Evolutionary conservation across 257 asterid genomes (phyloP).

Genomic region (Ocimum tenuiflorum): DNA sequence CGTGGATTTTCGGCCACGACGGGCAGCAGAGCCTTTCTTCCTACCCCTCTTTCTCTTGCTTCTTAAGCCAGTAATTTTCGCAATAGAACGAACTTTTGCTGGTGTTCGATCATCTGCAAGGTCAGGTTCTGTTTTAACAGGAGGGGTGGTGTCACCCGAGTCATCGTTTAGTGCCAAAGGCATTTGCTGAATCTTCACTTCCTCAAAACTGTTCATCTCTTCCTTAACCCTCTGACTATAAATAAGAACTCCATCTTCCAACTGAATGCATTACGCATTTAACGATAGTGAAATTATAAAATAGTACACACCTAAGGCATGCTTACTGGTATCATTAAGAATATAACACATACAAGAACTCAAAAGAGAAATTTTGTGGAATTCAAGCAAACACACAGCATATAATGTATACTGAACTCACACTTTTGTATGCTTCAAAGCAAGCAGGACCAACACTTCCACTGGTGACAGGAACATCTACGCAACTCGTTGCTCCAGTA

Average conservation of each 20-base stretch:
- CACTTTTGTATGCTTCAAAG: constrained; percentile 23
- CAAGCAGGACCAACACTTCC: constrained; percentile 20
- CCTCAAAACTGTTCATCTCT: constrained; percentile 43
- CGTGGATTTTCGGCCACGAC: constrained; percentile 31
- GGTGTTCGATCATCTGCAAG: constrained; percentile 40
- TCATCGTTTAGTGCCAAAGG: constrained; percentile 16
- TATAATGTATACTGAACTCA: constrained; percentile 17
- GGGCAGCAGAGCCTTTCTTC: constrained; percentile 37
- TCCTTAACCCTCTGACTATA: constrained; percentile 43
- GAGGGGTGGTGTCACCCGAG: background rate
- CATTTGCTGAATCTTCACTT: constrained; percentile 31
- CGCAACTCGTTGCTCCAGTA: constrained; percentile 36
- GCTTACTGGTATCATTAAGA: background rate
- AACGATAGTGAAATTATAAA: too few relatives aligned
- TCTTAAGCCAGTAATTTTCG: constrained; percentile 50
- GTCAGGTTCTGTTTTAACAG: constrained; percentile 22
- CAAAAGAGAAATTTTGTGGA: background rate
- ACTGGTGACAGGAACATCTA: constrained; percentile 16
- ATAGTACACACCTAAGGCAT: background rate
- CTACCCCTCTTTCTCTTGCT: constrained; percentile 44
- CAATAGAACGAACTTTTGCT: constrained; percentile 40
- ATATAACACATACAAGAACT: background rate
- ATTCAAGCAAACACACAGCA: background rate
- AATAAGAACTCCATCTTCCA: constrained; percentile 49
- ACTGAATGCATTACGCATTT: constrained; percentile 27